These are phyloP conservation scores for Solanum hybrid DNA, from an alignment of 305 asterid genomes.

Conservation along the genomic window DNA sequence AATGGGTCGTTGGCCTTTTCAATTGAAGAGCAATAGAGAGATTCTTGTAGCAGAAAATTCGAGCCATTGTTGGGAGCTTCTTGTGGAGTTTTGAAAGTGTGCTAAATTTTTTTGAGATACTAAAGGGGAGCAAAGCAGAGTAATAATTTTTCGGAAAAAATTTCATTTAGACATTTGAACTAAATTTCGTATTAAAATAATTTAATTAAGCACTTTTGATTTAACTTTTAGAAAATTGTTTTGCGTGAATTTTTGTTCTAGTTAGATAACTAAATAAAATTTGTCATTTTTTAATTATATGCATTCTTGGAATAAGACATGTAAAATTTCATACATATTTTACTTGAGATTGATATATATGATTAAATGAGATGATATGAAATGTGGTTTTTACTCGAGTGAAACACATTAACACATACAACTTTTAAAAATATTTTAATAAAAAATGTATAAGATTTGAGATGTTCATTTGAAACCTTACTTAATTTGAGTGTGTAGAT, in stretches of 20 bases:
- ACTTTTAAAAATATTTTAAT: background rate
- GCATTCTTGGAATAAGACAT: background rate
- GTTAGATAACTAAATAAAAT: too few species aligned
- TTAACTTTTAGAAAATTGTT: background rate
- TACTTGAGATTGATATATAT: background rate
- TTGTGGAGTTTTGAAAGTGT: background rate
- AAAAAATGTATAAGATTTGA: background rate
- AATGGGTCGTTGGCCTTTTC: background rate
- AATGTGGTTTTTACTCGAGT: background rate
- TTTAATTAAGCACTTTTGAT: background rate
- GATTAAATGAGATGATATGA: background rate
- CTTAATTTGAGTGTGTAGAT: accelerated
- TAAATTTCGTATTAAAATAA: too few species aligned
- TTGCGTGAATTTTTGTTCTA: too few species aligned
- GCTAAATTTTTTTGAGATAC: background rate
- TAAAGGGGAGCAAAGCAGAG: background rate
- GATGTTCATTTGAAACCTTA: background rate
- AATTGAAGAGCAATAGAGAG: background rate
- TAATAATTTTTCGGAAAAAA: accelerated
- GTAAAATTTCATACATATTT: accelerated
- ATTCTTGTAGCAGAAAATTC: background rate
- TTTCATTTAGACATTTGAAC: background rate
- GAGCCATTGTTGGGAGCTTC: background rate
- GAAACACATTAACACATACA: accelerated
- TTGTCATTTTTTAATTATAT: too few species aligned